A percentile compares a stretch with the other conserved stretches of the same genome.
Evolutionary conservation across 257 asterid species (phyloP).

Genomic region (Gentiana macrophylla): DNA sequence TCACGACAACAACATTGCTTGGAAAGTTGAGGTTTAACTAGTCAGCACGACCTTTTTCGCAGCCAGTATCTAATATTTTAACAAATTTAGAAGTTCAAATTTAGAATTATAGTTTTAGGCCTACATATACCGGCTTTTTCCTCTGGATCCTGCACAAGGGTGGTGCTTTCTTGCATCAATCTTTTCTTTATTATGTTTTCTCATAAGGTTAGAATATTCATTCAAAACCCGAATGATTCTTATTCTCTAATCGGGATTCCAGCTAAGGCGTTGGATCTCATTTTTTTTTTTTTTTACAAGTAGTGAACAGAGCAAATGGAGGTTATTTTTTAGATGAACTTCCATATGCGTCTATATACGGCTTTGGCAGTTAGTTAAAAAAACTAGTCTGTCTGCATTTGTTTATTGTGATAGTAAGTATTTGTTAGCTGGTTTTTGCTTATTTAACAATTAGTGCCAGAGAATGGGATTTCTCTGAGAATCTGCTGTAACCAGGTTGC

Average conservation of each 20-base stretch:
- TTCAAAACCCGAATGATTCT: conserved; percentile 12
- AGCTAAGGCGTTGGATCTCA: conserved; percentile 58
- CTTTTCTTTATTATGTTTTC: too few relatives aligned
- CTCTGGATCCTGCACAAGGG: conserved; percentile 15
- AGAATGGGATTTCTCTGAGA: conserved; percentile 8
- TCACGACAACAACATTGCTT: conserved; percentile 25
- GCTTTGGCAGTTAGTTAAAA: conserved; percentile 2
- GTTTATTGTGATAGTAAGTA: not conserved
- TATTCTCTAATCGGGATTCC: conserved; percentile 15
- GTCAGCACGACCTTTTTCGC: conserved; percentile 19
- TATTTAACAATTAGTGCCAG: not conserved
- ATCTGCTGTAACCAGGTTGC: not conserved
- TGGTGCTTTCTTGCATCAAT: conserved; percentile 6
- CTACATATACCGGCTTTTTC: conserved; percentile 2
- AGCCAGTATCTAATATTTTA: conserved; percentile 22
- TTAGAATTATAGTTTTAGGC: conserved; percentile 7
- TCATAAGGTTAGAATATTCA: too few relatives aligned
- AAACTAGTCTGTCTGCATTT: not conserved
- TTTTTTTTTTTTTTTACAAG: conserved; percentile 13
- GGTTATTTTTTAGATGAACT: conserved; percentile 27
- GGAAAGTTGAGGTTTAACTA: conserved; percentile 67
- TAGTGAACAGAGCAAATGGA: conserved; percentile 32
- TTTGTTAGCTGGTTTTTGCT: conserved; percentile 5
- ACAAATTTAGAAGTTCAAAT: conserved; percentile 9
- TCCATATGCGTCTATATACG: not conserved